Evolutionary conservation across 1,284 basidiomycete species (phyloP).

Genomic region (Fomitopsis pinicola): DNA sequence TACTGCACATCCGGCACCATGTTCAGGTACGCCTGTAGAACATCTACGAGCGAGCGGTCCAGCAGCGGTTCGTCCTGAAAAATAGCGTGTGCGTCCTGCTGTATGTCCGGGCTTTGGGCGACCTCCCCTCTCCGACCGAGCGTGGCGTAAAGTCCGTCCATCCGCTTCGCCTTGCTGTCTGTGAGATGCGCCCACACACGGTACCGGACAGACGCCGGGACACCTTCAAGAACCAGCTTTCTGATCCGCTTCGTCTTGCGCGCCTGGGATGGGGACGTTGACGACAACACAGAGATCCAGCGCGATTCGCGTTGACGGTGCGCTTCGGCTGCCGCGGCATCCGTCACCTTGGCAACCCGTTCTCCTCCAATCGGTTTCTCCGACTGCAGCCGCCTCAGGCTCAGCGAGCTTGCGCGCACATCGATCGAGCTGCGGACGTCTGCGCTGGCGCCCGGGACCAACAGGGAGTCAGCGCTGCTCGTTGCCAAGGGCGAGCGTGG

Average conservation of each 20-base stretch:
- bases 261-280: constrained; percentile 59
- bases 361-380: constrained; percentile 4
- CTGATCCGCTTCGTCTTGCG: constrained; percentile 83
- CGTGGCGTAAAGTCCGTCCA: constrained; percentile 69
- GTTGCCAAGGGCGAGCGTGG: constrained; percentile 43
- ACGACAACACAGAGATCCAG: constrained; percentile 69
- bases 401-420: constrained; percentile 24
- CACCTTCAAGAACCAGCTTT: constrained; percentile 75
- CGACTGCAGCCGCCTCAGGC: not conserved
- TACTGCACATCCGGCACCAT: constrained; percentile 84
- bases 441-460: constrained; percentile 25
- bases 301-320: constrained; percentile 71
- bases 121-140: constrained; percentile 57
- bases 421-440: constrained; percentile 43
- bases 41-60: constrained; percentile 48
- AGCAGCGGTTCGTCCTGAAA: constrained; percentile 53
- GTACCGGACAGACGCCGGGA: constrained; percentile 83
- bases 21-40: constrained; percentile 70
- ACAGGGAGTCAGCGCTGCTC: constrained; percentile 47
- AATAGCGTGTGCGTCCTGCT: constrained; percentile 50
- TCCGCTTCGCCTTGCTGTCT: constrained; percentile 65
- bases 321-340: constrained; percentile 45
- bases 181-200: constrained; percentile 82
- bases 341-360: not conserved
- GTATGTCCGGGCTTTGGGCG: constrained; percentile 50